Percentiles rank a stretch among this genome's conserved stretches.
Evolutionary conservation across 2,329 filamentous ascomycete genomes (phyloP).

Genomic region (Fusarium dimerum): DNA sequence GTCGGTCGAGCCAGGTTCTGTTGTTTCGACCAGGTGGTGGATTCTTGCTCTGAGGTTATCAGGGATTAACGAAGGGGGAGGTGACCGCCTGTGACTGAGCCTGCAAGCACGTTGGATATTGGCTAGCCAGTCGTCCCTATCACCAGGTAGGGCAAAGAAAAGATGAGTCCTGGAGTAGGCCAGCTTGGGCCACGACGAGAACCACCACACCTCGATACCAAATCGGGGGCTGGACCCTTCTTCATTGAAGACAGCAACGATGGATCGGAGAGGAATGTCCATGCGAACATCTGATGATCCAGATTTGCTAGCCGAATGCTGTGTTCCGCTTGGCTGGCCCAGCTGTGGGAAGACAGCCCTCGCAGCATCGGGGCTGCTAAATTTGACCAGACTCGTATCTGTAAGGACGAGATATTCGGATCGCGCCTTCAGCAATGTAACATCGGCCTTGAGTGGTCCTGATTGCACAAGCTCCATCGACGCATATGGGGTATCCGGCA

Average conservation of each 20-base stretch:
- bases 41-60: conserved; percentile 51
- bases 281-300: conserved; percentile 41
- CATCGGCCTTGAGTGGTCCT: conserved; percentile 51
- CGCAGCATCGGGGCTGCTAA: conserved; percentile 50
- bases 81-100: conserved; percentile 37
- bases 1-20: conserved; percentile 39
- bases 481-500: conserved; percentile 35
- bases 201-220: conserved; percentile 60
- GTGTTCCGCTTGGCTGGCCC: conserved; percentile 27
- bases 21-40: conserved; percentile 45
- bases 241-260: conserved; percentile 55
- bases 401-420: conserved; percentile 55
- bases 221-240: conserved; percentile 52
- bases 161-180: conserved; percentile 50
- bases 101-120: conserved; percentile 46
- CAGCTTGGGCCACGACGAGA: conserved; percentile 43
- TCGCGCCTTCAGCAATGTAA: conserved; percentile 50
- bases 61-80: conserved; percentile 41
- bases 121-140: conserved; percentile 52
- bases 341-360: conserved; percentile 49
- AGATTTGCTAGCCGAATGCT: conserved; percentile 30
- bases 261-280: conserved; percentile 50
- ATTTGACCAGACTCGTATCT: conserved; percentile 51
- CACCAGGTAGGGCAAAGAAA: conserved; percentile 49
- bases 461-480: conserved; percentile 45